These are phyloP conservation scores for Phytophthora rubi DNA, from an alignment of 352 stramenopile species.

Conservation along the genomic window DNA sequence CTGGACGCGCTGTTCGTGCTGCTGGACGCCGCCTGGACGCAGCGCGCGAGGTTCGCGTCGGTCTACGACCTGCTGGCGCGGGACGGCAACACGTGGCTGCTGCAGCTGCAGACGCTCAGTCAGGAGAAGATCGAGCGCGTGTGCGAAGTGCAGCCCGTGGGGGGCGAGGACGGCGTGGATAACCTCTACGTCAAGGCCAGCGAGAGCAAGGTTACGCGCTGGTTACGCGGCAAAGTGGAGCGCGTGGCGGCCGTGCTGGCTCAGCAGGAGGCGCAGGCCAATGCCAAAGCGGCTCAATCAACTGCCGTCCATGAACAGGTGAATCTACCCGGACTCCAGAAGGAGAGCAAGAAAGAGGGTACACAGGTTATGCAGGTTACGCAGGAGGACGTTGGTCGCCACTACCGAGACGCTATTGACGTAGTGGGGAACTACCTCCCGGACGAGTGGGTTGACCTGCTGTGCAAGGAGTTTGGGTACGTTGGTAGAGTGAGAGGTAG, in stretches of 20 bases:
- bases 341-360: background rate
- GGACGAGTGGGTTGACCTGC: slow-evolving; percentile 43
- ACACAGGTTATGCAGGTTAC: slow-evolving; percentile 3
- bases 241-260: slow-evolving; percentile 50
- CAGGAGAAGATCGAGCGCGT: slow-evolving; percentile 45
- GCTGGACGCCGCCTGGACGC: slow-evolving; percentile 54
- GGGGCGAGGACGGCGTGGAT: slow-evolving; percentile 45
- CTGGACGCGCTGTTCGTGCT: slow-evolving; percentile 81
- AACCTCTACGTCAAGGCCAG: slow-evolving; percentile 67
- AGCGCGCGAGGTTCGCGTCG: slow-evolving; percentile 55
- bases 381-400: slow-evolving; percentile 25
- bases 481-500: slow-evolving; percentile 7
- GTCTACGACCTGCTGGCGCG: slow-evolving; percentile 64
- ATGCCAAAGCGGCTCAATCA: slow-evolving; percentile 17
- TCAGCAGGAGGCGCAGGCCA: slow-evolving; percentile 35
- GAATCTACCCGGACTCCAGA: slow-evolving; percentile 31
- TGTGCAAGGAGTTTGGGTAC: slow-evolving; percentile 68
- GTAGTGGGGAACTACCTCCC: slow-evolving; percentile 67
- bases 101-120: slow-evolving; percentile 46
- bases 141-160: slow-evolving; percentile 60
- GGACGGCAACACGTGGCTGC: slow-evolving; percentile 63
- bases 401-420: slow-evolving; percentile 59
- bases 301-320: slow-evolving; percentile 49
- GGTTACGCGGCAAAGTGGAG: slow-evolving; percentile 62
- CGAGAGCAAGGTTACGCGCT: slow-evolving; percentile 57